Conservation (phyloP, 163 green algal genomes). For the Trebouxia gelatinosa region DNA sequence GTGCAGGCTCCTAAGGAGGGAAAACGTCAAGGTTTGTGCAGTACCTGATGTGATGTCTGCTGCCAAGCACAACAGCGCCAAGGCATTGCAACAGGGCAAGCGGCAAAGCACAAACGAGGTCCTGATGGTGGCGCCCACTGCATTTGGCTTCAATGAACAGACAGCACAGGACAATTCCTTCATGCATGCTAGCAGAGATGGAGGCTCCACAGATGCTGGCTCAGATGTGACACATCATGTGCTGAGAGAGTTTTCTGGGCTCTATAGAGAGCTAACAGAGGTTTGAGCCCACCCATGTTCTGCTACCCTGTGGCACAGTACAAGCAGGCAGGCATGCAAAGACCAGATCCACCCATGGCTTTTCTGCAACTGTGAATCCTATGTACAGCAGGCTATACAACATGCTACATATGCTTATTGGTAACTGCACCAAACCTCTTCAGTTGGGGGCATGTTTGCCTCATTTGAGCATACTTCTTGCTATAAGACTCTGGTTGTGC, state of each 20-base stretch:
- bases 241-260: conserved; percentile 76
- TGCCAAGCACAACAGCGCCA: conserved; percentile 31
- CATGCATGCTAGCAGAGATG: conserved; percentile 72
- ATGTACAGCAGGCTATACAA: too few relatives aligned
- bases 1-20: conserved; percentile 42
- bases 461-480: neutral
- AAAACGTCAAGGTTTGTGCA: conserved; percentile 51
- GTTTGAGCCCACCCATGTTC: too few relatives aligned
- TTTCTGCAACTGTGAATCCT: too few relatives aligned
- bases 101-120: conserved; percentile 64
- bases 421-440: neutral
- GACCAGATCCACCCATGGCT: too few relatives aligned
- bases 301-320: too few relatives aligned
- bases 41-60: conserved; percentile 62
- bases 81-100: conserved; percentile 22
- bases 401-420: too few relatives aligned
- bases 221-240: conserved; percentile 45
- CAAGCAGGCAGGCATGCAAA: too few relatives aligned
- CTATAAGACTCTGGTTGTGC: neutral
- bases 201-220: conserved; percentile 29
- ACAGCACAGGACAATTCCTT: conserved; percentile 91
- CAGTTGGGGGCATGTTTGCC: neutral
- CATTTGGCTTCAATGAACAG: conserved; percentile 95
- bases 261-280: conserved; percentile 80
- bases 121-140: conserved; percentile 94